phyloP scores from a whole-genome alignment of 148 eudicot genomes.

The Nyssa sinensis region DNA sequence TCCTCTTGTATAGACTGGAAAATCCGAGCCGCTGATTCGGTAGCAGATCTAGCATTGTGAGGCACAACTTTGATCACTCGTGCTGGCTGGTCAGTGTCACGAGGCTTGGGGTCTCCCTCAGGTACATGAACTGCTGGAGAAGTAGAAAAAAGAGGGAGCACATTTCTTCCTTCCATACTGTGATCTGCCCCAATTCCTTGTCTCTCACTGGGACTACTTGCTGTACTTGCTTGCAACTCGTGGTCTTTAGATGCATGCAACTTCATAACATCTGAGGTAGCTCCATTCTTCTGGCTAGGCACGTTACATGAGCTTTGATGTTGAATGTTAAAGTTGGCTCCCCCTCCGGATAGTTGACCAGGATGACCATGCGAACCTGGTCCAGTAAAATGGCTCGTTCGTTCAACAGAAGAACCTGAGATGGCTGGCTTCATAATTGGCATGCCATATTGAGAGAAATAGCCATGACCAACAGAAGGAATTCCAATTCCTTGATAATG shows the following conservation, averaged over 20 bases:
- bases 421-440: slow-evolving; percentile 38
- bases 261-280: slow-evolving; percentile 16
- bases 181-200: slow-evolving; percentile 12
- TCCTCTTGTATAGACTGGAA: slow-evolving; percentile 83
- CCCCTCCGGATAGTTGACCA: slow-evolving; percentile 28
- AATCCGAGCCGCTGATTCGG: slow-evolving; percentile 70
- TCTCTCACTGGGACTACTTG: slow-evolving; percentile 58
- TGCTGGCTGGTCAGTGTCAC: slow-evolving; percentile 25
- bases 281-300: slow-evolving; percentile 31
- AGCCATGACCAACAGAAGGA: slow-evolving; percentile 50
- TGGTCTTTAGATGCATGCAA: slow-evolving; percentile 28
- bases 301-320: slow-evolving; percentile 39
- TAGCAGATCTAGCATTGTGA: slow-evolving; percentile 57
- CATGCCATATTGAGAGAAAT: slow-evolving; percentile 72
- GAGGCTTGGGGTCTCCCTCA: slow-evolving; percentile 17
- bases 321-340: slow-evolving; percentile 29
- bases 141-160: slow-evolving; percentile 41
- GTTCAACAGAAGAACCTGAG: slow-evolving; percentile 52
- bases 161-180: slow-evolving; percentile 31
- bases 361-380: slow-evolving; percentile 26
- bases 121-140: slow-evolving; percentile 29
- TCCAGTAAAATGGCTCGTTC: slow-evolving; percentile 31
- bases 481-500: slow-evolving; percentile 48
- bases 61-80: slow-evolving; percentile 82
- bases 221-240: slow-evolving; percentile 57